Conservation (phyloP, 169 alveolate species). For the Plasmodium relictum region DNA sequence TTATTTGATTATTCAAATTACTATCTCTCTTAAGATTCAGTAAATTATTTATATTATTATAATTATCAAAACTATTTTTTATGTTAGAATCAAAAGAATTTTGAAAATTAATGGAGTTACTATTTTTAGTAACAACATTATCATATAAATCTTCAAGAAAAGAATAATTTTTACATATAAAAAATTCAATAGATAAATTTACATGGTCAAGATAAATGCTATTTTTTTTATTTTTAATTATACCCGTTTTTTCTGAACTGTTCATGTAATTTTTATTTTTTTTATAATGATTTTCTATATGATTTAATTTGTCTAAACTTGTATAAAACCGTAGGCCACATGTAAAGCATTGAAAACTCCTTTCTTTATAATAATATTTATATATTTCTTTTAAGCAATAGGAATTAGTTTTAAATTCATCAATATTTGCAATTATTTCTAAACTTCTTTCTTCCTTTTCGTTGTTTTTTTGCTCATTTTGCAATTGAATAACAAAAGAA, state of each 20-base stretch:
- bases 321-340: conserved; percentile 70
- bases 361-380: conserved; percentile 35
- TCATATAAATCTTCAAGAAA: conserved; percentile 64
- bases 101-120: conserved; percentile 37
- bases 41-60: conserved; percentile 6
- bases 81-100: conserved; percentile 3
- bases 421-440: conserved; percentile 52
- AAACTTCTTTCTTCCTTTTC: conserved; percentile 72
- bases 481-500: conserved; percentile 47
- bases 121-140: conserved; percentile 57
- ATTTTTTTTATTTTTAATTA: conserved; percentile 28
- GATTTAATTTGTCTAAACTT: conserved; percentile 69
- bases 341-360: conserved; percentile 49
- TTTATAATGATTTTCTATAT: conserved; percentile 69
- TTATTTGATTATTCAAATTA: background rate
- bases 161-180: conserved; percentile 58
- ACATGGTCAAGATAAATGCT: conserved; percentile 37
- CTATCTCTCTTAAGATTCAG: background rate
- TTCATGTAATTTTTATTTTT: conserved; percentile 19
- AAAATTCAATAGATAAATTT: conserved; percentile 68
- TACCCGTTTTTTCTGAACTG: conserved; percentile 15
- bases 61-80: background rate
- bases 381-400: conserved; percentile 61
- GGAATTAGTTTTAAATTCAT: conserved; percentile 32
- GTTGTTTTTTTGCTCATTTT: conserved; percentile 73